These are phyloP conservation scores for Byssochlamys sp. DNA, from an alignment of 2,329 filamentous ascomycete genomes.

Conservation along the genomic window DNA sequence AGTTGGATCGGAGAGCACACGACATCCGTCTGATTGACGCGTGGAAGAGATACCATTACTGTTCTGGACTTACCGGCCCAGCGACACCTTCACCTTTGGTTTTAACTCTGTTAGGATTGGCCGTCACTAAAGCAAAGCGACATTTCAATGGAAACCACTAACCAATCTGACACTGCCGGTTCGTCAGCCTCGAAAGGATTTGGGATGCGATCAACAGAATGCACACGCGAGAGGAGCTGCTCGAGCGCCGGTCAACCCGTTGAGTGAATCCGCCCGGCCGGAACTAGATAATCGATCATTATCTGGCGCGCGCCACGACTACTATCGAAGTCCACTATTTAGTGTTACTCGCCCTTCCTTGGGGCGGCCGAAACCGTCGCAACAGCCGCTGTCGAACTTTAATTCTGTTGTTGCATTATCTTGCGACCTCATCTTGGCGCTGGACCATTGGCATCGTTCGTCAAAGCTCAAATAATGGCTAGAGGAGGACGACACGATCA, in stretches of 20 bases:
- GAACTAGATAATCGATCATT: constrained; percentile 1
- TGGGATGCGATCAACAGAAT: neutral
- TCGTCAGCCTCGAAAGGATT: neutral
- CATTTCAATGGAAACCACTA: neutral
- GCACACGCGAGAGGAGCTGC: neutral
- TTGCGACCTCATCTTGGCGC: neutral
- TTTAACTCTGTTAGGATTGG: neutral
- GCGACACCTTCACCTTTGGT: neutral
- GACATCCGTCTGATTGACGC: neutral
- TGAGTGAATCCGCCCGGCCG: neutral
- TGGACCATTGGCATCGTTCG: neutral
- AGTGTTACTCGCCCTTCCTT: neutral
- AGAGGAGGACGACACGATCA: neutral
- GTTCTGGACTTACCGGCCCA: neutral
- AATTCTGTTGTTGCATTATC: neutral
- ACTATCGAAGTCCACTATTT: neutral
- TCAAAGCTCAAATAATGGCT: neutral
- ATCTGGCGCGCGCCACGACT: neutral
- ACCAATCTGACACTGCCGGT: neutral
- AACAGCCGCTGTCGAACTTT: neutral
- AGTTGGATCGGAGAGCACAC: neutral
- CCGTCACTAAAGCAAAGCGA: neutral
- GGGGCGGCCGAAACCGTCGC: neutral
- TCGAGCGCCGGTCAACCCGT: neutral
- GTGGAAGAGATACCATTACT: neutral